These are phyloP conservation scores for Kockovaella imperatae DNA, from an alignment of 768 basidiomycete species.

Conservation along the genomic window DNA sequence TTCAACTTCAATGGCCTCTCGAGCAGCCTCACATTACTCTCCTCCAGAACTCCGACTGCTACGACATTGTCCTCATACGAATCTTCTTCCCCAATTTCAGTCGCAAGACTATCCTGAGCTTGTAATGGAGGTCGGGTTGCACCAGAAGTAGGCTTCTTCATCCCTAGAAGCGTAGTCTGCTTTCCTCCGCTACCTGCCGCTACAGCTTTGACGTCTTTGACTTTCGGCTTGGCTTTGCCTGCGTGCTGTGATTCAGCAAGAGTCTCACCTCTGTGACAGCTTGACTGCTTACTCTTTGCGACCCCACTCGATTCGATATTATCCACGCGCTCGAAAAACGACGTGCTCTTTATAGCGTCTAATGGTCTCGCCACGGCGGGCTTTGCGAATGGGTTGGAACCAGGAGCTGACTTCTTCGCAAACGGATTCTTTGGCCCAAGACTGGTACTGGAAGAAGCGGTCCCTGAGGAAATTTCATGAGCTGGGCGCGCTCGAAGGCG, in stretches of 20 bases:
- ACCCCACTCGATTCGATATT: constrained; percentile 32
- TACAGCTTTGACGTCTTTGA: neutral
- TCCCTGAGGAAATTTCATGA: too few relatives aligned
- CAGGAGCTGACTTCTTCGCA: constrained; percentile 28
- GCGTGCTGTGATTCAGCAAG: neutral
- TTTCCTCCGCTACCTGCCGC: too few relatives aligned
- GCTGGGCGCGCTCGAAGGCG: constrained; percentile 2
- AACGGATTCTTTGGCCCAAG: constrained; percentile 43
- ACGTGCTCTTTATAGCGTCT: constrained; percentile 38
- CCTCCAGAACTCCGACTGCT: constrained; percentile 14
- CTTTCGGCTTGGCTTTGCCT: neutral
- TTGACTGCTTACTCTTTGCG: constrained; percentile 16
- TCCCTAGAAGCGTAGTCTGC: constrained; percentile 29
- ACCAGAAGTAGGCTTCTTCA: constrained; percentile 8
- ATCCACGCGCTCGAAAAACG: constrained; percentile 44
- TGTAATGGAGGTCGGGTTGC: constrained; percentile 4
- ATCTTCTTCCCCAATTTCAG: constrained; percentile 11
- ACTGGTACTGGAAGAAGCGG: too few relatives aligned
- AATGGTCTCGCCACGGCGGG: constrained; percentile 20
- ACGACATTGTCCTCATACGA: constrained; percentile 15
- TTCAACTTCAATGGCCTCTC: neutral
- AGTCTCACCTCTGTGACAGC: neutral
- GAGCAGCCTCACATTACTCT: constrained; percentile 10
- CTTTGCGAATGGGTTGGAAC: constrained; percentile 43
- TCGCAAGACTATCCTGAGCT: constrained; percentile 10